phyloP scores from a whole-genome alignment of 106 monocot genomes.

The Dendrobium chrysotoxum region DNA sequence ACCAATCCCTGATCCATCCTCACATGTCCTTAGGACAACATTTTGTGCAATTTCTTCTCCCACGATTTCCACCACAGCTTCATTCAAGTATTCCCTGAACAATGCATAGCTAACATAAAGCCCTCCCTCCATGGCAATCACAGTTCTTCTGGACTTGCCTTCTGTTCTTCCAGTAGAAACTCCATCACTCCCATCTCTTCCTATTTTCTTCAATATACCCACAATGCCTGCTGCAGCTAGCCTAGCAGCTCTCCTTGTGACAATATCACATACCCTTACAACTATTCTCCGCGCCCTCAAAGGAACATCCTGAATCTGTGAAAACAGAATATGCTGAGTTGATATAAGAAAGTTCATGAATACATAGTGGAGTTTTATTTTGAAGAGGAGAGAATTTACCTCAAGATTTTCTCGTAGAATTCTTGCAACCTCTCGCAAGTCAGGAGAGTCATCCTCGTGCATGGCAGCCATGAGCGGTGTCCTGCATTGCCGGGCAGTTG shows the following conservation, averaged over 20 bases:
- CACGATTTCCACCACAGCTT: slow-evolving; percentile 75
- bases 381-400: slow-evolving; percentile 16
- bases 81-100: slow-evolving; percentile 83
- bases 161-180: slow-evolving; percentile 39
- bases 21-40: slow-evolving; percentile 43
- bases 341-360: not conserved
- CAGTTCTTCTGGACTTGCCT: slow-evolving; percentile 42
- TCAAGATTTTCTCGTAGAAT: slow-evolving; percentile 55
- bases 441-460: slow-evolving; percentile 77
- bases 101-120: slow-evolving; percentile 50
- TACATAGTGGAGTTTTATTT: not conserved
- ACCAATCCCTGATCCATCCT: slow-evolving; percentile 88
- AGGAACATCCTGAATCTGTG: slow-evolving; percentile 61
- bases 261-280: slow-evolving; percentile 74
- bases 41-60: slow-evolving; percentile 70
- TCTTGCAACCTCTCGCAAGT: slow-evolving; percentile 63
- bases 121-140: slow-evolving; percentile 83
- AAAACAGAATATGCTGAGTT: not conserved
- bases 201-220: slow-evolving; percentile 90
- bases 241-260: slow-evolving; percentile 75
- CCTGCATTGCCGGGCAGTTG: slow-evolving; percentile 19
- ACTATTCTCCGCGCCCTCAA: slow-evolving; percentile 68
- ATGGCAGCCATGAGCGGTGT: slow-evolving; percentile 75
- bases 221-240: slow-evolving; percentile 90
- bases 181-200: slow-evolving; percentile 74